phyloP scores from a whole-genome alignment of 192 early-diverging fungal genomes.

The Funneliformis mosseae region DNA sequence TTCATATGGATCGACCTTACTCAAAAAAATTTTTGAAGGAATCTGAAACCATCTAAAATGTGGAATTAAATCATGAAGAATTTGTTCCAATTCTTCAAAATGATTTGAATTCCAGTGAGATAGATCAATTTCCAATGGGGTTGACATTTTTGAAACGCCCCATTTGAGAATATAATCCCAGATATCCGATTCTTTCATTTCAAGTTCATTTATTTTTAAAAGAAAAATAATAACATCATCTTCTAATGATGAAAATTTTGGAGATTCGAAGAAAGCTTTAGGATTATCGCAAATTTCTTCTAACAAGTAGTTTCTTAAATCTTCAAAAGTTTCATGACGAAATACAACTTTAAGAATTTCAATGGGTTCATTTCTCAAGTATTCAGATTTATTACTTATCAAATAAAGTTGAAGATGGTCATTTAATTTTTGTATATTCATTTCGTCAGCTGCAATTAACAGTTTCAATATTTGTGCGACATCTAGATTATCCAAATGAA shows the following conservation, averaged over 20 bases:
- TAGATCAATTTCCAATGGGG: background rate
- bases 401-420: background rate
- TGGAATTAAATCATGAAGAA: background rate
- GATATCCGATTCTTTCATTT: background rate
- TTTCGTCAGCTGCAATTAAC: background rate
- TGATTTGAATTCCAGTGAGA: background rate
- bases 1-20: too few species aligned
- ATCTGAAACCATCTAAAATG: too few species aligned
- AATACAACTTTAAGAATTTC: background rate
- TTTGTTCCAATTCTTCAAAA: background rate
- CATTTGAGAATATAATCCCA: background rate
- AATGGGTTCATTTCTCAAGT: background rate
- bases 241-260: background rate
- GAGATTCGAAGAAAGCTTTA: background rate
- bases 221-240: background rate
- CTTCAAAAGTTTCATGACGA: background rate
- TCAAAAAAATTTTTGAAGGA: too few species aligned
- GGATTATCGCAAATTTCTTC: background rate
- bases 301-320: background rate
- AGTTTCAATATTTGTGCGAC: background rate
- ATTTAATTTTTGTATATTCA: background rate
- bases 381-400: background rate
- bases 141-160: background rate
- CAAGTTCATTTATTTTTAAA: background rate
- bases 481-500: background rate